A percentile compares a stretch with the other conserved stretches of the same genome.
phyloP scores from a whole-genome alignment of 2,329 filamentous ascomycete genomes.

The Sarocladium kiliense region DNA sequence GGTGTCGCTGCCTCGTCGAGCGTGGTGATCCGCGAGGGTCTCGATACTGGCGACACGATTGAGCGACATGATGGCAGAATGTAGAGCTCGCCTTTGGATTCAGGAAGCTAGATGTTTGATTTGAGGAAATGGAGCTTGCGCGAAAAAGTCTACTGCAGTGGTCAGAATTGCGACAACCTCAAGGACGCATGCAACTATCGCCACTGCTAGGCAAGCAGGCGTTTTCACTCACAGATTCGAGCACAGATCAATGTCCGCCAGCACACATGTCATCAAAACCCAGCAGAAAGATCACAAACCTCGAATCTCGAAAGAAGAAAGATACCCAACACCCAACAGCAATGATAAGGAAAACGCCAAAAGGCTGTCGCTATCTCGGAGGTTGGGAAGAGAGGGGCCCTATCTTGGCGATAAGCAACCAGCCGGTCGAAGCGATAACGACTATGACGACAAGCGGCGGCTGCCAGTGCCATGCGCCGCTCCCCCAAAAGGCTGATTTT shows the following conservation, averaged over 20 bases:
- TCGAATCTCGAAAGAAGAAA: no score
- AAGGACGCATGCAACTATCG: no score
- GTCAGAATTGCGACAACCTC: no score
- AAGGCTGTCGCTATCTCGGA: not conserved
- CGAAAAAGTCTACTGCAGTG: no score
- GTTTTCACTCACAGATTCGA: not conserved
- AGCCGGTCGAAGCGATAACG: not conserved
- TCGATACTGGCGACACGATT: slow-evolving; percentile 49
- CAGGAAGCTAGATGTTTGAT: no score
- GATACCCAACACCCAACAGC: no score
- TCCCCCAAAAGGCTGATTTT: not conserved
- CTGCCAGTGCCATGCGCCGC: not conserved
- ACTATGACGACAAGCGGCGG: not conserved
- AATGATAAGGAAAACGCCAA: no score
- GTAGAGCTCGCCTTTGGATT: no score
- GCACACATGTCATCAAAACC: not conserved
- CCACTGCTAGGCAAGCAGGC: not conserved
- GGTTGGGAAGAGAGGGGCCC: not conserved
- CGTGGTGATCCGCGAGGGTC: slow-evolving; percentile 38
- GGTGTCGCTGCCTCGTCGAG: slow-evolving; percentile 37
- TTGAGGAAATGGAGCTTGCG: no score
- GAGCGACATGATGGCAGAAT: slow-evolving; percentile 43
- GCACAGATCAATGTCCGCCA: no score
- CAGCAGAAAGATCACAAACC: no score
- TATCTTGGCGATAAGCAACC: slow-evolving; percentile 6